These are phyloP conservation scores for Hypoxylon sp. DNA, from an alignment of 2,329 filamentous ascomycete genomes.

Conservation along the genomic window DNA sequence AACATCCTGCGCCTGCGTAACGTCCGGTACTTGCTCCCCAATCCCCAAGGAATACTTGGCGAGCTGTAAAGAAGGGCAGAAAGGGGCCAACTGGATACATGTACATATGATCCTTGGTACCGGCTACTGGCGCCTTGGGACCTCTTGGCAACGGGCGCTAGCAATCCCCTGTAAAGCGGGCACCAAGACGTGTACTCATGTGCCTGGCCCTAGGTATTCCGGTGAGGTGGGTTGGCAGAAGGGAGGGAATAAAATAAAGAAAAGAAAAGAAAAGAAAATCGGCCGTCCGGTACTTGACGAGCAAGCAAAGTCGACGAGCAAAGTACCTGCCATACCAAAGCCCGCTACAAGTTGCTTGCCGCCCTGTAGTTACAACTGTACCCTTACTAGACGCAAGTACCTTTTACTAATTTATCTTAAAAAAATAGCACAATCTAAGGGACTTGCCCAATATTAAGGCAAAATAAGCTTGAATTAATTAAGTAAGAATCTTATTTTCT, in stretches of 20 bases:
- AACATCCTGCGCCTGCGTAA: background rate
- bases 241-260: too few relatives aligned
- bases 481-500: conserved; percentile 34
- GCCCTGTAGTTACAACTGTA: too few relatives aligned
- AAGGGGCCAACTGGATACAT: too few relatives aligned
- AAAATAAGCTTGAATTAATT: conserved; percentile 40
- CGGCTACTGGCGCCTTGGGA: conserved; percentile 24
- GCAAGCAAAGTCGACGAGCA: too few relatives aligned
- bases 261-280: too few relatives aligned
- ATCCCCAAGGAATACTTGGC: conserved; percentile 12
- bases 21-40: conserved; percentile 13
- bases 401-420: conserved; percentile 13
- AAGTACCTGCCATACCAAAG: too few relatives aligned
- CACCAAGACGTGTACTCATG: too few relatives aligned
- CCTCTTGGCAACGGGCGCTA: conserved; percentile 33
- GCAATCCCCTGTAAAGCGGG: conserved; percentile 24
- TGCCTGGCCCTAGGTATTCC: too few relatives aligned
- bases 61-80: conserved; percentile 3
- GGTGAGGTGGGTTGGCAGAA: too few relatives aligned
- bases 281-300: too few relatives aligned
- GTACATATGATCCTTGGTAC: conserved; percentile 28
- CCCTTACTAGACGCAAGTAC: conserved; percentile 20
- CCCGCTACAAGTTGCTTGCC: conserved; percentile 23
- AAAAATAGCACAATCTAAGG: background rate
- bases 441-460: conserved; percentile 30